These are phyloP conservation scores for Microdochium bolleyi DNA, from an alignment of 2,329 filamentous ascomycete genomes.

Conservation along the genomic window DNA sequence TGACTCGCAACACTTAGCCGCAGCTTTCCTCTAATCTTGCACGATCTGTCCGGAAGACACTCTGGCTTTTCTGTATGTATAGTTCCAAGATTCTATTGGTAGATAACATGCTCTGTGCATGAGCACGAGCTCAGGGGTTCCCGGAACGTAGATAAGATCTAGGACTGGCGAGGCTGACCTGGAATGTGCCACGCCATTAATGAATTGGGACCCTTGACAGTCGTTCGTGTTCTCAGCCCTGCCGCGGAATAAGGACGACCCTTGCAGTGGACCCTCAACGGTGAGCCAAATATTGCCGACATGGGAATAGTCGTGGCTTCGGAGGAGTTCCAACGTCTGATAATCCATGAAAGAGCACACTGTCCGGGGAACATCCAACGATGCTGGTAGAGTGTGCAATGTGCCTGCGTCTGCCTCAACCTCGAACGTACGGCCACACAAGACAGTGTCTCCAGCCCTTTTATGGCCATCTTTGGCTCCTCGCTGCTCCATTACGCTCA, in stretches of 20 bases:
- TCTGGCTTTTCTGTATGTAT: neutral
- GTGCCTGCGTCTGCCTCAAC: neutral
- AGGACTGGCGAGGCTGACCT: neutral
- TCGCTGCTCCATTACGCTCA: neutral
- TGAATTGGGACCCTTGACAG: neutral
- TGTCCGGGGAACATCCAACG: neutral
- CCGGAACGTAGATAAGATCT: neutral
- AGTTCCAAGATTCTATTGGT: neutral
- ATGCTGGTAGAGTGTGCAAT: neutral
- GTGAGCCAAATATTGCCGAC: neutral
- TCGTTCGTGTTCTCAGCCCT: neutral
- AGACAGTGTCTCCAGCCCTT: neutral
- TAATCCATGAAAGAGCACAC: neutral
- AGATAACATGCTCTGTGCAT: neutral
- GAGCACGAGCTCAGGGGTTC: neutral
- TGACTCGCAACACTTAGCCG: neutral
- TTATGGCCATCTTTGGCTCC: neutral
- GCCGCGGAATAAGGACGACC: neutral
- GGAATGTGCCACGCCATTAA: neutral
- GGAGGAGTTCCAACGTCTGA: neutral
- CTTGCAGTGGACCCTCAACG: neutral
- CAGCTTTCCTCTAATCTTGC: neutral
- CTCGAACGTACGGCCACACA: too few species aligned
- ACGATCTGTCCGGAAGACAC: neutral
- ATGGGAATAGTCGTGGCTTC: neutral